Evolutionary conservation across 2,329 filamentous ascomycete genomes (phyloP), one percentile per base, ranked within the genome.

Genomic region (Coniochaeta sp.): DNA sequence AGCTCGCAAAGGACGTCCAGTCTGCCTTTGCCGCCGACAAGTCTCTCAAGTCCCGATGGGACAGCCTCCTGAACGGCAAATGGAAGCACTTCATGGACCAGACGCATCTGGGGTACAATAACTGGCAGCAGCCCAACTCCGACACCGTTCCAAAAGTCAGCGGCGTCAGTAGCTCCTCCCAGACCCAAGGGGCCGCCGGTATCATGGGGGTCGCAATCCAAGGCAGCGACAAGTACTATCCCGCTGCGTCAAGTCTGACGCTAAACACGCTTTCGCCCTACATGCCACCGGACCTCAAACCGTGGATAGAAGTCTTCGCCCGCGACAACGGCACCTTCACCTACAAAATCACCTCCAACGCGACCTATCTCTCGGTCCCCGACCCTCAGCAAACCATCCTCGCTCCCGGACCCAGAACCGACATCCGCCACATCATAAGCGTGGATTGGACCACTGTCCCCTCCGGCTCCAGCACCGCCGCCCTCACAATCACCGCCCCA

Each of bases 121-220:
- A 74, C 64, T 78, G 73, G 73, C 80, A 84, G 67, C 80, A 84
- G 66, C 79, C 81, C 1, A 78, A 79, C 73, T 72, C 76, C 44
- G 79, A 84, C 63, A 74, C 74, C 2, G 74, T 81, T 1, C 79
- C 80, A 1, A 73, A 72, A 14, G 70, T 81, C 24, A 74, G 74
- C 24, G 81, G 77, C 64, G 73, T 80, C 4, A 73, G 74, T 38
- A 73, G 72, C 42, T 72, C 81, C 12, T 73, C 74, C 0, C 79
- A 79, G 22, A 59, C 60, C 10, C 42, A 47, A 26, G 22, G 3
- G 4, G 19, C 42, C 7, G 19, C 42, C 24, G 62, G 61, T 5
- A 72, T 80, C 28, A 73, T 84, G 68, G 80, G 79, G 7, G 74
- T 84, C 6, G 69, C 76, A 1, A 74, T 79, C 19, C 78, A 83